Base-by-base conservation (phyloP, 2,329 filamentous ascomycete genomes). In the Sphaceloma murrayae region DNA sequence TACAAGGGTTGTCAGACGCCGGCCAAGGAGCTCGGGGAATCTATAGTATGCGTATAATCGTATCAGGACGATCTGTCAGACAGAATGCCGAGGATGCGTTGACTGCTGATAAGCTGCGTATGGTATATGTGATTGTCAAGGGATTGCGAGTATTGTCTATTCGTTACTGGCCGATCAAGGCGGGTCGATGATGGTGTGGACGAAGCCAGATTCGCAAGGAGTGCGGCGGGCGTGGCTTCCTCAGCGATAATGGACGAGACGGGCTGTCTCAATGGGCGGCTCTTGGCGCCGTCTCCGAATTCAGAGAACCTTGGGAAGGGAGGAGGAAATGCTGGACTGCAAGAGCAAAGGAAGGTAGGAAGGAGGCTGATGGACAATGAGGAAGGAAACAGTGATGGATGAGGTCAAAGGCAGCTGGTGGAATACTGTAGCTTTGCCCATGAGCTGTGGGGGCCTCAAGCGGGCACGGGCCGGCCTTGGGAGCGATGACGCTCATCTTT, bases 171-270 rank as follows among this genome's bases (percentile, higher is more conserved):
- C 22, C 34, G 29, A 31, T 39, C 34, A 46, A 39, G 42, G 46
- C 38, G 33, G 34, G 29, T 22, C 22, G 18, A n/a, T 45, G 40
- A 40, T 40, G 34, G 16, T 24, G n/a, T n/a, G 45, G 30, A 29
- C 39, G 34, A 33, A 45, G 33, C 34, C 30, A 36, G 39, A 32
- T 18, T 40, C 36, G 32, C 45, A 44, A 48, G 47, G 44, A 48
- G 45, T 42, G 47, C 29, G 39, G 30, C 36, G 33, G 38, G 30
- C 48, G 49, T 48, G 43, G 47, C 42, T 49, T 47, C 49, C 49
- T 40, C 33, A 34, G 16, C 19, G 36, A 40, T 26, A 26, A 26
- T 31, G 46, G 46, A 48, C 46, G 46, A 48, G 36, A 40, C 36
- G 36, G 10, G 36, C 21, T 29, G 36, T 40, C 36, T 40, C 36